Conservation (phyloP, 2,329 filamentous ascomycete species). For the Trichoderma sp. region DNA sequence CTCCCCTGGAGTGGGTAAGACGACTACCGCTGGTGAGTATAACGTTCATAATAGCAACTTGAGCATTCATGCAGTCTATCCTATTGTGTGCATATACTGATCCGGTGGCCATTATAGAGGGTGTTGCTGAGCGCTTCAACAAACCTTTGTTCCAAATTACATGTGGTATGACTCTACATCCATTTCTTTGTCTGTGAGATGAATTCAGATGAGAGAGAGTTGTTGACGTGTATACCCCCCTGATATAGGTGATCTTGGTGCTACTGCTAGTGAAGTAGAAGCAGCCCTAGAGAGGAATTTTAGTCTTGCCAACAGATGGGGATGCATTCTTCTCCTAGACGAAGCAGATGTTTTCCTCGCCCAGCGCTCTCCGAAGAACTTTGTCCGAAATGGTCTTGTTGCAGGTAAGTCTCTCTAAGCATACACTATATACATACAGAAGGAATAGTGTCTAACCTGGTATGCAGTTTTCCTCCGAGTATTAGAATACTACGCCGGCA, state of each 20-base stretch:
- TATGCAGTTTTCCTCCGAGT: slow-evolving; percentile 34
- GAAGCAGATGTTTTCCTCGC: slow-evolving; percentile 32
- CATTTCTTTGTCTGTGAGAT: background rate
- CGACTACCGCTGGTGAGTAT: slow-evolving; percentile 27
- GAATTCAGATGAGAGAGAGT: too few relatives aligned
- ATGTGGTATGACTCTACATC: background rate
- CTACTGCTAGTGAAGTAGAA: slow-evolving; percentile 2
- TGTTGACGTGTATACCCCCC: accelerated
- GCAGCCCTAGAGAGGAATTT: slow-evolving; percentile 37
- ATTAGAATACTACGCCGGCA: slow-evolving; percentile 37
- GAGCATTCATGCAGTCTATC: accelerated
- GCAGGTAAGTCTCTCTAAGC: slow-evolving; percentile 20
- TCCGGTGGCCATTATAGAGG: background rate
- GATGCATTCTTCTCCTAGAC: slow-evolving; percentile 30
- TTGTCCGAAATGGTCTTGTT: slow-evolving; percentile 34
- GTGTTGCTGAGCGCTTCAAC: slow-evolving; percentile 24
- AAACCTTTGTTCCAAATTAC: slow-evolving; percentile 29
- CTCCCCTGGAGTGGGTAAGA: slow-evolving; percentile 34
- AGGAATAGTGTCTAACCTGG: background rate
- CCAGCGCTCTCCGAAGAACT: slow-evolving; percentile 23
- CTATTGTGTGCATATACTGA: background rate
- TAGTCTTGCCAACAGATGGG: slow-evolving; percentile 27
- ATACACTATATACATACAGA: background rate
- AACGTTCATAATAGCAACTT: background rate
- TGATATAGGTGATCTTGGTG: slow-evolving; percentile 20